Evolutionary conservation across 106 monocot genomes (phyloP).

Genomic region (Alisma plantagoaquatica): DNA sequence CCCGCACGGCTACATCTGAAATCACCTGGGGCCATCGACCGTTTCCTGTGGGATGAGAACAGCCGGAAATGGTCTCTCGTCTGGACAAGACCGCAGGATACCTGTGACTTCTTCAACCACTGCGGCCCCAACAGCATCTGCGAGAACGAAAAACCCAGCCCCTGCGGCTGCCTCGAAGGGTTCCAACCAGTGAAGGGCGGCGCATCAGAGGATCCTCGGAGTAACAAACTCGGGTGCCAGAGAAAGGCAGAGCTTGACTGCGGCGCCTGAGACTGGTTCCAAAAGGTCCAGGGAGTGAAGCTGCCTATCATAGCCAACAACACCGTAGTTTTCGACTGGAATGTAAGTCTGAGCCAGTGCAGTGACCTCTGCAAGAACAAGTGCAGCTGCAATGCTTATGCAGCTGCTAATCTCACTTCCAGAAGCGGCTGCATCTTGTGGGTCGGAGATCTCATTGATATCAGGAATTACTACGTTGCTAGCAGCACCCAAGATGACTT

Average conservation of each 20-base stretch:
- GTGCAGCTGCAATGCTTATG: constrained; percentile 13
- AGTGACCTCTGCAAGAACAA: not conserved
- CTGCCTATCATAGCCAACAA: constrained; percentile 3
- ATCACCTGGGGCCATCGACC: not conserved
- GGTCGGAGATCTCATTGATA: constrained; percentile 3
- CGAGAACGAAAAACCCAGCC: not conserved
- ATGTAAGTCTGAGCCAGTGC: constrained; percentile 5
- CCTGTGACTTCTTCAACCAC: not conserved
- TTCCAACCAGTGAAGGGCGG: constrained; percentile 2
- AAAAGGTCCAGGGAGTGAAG: not conserved
- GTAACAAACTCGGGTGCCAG: constrained; percentile 6
- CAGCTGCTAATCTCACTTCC: not conserved
- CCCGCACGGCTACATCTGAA: not conserved
- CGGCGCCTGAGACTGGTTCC: constrained; percentile 7
- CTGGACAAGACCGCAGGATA: not conserved
- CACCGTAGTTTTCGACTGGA: not conserved
- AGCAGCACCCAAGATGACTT: no score
- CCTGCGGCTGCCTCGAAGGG: constrained; percentile 9
- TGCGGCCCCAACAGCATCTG: constrained; percentile 8
- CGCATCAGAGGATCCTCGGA: not conserved
- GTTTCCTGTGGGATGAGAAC: not conserved
- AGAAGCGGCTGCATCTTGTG: constrained; percentile 17
- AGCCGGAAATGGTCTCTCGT: not conserved
- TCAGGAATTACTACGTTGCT: no score
- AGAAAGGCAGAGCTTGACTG: not conserved